Evolutionary conservation across 108 stramenopile species (phyloP).

Genomic region (Skeletonema marinoi): DNA sequence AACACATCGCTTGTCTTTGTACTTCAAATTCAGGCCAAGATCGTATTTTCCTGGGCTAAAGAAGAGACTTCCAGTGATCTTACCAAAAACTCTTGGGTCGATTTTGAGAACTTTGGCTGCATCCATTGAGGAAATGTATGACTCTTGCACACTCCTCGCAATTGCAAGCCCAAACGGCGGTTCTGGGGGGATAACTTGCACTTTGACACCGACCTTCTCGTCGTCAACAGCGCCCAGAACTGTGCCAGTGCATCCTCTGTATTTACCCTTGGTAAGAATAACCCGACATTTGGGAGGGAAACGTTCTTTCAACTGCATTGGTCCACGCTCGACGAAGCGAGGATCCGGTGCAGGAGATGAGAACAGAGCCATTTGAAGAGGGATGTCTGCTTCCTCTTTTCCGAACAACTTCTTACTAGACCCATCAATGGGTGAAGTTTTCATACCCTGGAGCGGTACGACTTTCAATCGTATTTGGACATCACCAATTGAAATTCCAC

Average conservation of each 20-base stretch:
- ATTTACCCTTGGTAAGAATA: conserved; percentile 72
- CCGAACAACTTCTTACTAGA: conserved; percentile 91
- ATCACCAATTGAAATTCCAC: conserved; percentile 89
- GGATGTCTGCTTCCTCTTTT: conserved; percentile 92
- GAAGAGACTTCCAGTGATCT: conserved; percentile 80
- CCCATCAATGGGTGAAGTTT: conserved; percentile 84
- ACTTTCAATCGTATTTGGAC: conserved; percentile 86
- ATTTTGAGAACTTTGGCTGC: conserved; percentile 87
- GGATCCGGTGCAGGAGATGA: conserved; percentile 93
- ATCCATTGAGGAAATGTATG: conserved; percentile 78
- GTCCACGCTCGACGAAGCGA: conserved; percentile 88
- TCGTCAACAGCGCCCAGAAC: conserved; percentile 73
- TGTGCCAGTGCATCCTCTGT: conserved; percentile 73
- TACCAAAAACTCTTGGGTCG: conserved; percentile 77
- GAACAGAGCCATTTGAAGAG: conserved; percentile 93
- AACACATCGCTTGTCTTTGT: conserved; percentile 76
- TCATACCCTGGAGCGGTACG: conserved; percentile 93
- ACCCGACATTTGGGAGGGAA: conserved; percentile 83
- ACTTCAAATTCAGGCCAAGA: conserved; percentile 94
- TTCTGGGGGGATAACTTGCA: conserved; percentile 82
- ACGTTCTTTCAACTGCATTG: conserved; percentile 78
- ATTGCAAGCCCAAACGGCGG: conserved; percentile 92
- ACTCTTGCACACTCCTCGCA: conserved; percentile 81
- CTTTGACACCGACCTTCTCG: conserved; percentile 83
- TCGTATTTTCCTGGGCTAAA: conserved; percentile 88